phyloP scores from a whole-genome alignment of 1,139 yeast genomes.

The Blastobotrys persicus region DNA sequence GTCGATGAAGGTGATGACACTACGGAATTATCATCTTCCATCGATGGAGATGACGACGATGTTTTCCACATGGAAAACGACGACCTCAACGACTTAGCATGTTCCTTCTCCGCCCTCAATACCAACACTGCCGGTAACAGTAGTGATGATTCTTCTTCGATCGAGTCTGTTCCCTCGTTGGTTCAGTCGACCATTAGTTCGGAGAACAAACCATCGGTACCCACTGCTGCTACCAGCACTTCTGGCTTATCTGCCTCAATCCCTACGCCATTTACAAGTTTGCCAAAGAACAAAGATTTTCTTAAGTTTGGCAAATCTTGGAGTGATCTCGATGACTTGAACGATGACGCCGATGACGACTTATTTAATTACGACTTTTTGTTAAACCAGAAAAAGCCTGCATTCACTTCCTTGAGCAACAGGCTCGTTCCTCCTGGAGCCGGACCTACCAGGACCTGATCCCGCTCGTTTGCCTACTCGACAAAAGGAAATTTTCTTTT shows the following conservation, averaged over 20 bases:
- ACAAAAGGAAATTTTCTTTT: too few relatives aligned
- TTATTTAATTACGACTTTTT: constrained; percentile 20
- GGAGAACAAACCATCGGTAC: constrained; percentile 7
- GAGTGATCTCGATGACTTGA: constrained; percentile 35
- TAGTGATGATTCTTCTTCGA: constrained; percentile 20
- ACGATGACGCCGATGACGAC: constrained; percentile 34
- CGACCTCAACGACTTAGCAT: constrained; percentile 15
- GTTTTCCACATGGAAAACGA: constrained; percentile 33
- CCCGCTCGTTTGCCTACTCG: not conserved
- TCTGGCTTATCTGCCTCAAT: constrained; percentile 14
- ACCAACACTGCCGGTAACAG: constrained; percentile 14
- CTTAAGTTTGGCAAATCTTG: constrained; percentile 37
- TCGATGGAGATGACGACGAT: constrained; percentile 19
- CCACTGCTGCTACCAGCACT: constrained; percentile 7
- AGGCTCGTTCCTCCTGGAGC: not conserved
- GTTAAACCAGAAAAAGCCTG: constrained; percentile 1
- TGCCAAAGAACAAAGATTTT: constrained; percentile 25
- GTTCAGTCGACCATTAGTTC: constrained; percentile 26
- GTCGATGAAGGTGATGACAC: constrained; percentile 18
- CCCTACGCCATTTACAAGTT: constrained; percentile 19
- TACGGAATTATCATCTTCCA: constrained; percentile 6
- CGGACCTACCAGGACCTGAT: not conserved
- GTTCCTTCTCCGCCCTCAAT: constrained; percentile 4
- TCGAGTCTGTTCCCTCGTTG: constrained; percentile 32
- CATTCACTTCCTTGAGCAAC: not conserved